These are phyloP conservation scores for Ceratocystis lukuohia DNA, from an alignment of 2,329 filamentous ascomycete species.

Conservation along the genomic window DNA sequence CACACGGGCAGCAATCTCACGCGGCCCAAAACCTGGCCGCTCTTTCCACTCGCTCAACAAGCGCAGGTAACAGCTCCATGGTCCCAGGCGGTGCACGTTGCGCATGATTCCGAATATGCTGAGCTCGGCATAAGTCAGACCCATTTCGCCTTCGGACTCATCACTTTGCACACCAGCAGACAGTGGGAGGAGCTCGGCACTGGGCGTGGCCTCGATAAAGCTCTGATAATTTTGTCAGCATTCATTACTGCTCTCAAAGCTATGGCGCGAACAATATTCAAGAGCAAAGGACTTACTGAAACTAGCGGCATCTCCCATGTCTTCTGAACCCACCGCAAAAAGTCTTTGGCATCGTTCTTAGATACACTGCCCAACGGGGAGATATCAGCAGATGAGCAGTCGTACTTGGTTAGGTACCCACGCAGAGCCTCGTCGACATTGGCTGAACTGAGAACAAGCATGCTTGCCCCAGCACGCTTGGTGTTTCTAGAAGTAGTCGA, in stretches of 20 bases:
- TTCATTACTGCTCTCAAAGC: not conserved
- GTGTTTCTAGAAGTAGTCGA: slow-evolving; percentile 44
- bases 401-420: slow-evolving; percentile 39
- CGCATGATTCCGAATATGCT: slow-evolving; percentile 29
- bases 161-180: slow-evolving; percentile 31
- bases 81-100: slow-evolving; percentile 32
- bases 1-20: slow-evolving; percentile 33
- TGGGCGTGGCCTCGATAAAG: slow-evolving; percentile 47
- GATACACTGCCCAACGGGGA: slow-evolving; percentile 41
- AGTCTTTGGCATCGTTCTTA: slow-evolving; percentile 53
- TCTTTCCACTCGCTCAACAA: slow-evolving; percentile 30
- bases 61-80: slow-evolving; percentile 30
- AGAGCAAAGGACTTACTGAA: slow-evolving; percentile 22
- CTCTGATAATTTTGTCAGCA: slow-evolving; percentile 24
- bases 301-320: slow-evolving; percentile 50
- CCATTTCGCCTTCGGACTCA: slow-evolving; percentile 31
- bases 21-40: slow-evolving; percentile 24
- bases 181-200: slow-evolving; percentile 37
- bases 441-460: slow-evolving; percentile 49
- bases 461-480: slow-evolving; percentile 37
- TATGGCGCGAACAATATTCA: no score
- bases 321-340: slow-evolving; percentile 44
- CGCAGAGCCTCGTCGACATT: slow-evolving; percentile 41
- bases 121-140: slow-evolving; percentile 31
- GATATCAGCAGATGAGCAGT: slow-evolving; percentile 34